Base-by-base conservation (phyloP, 2,329 filamentous ascomycete species). In the Hypoxylon sp. region DNA sequence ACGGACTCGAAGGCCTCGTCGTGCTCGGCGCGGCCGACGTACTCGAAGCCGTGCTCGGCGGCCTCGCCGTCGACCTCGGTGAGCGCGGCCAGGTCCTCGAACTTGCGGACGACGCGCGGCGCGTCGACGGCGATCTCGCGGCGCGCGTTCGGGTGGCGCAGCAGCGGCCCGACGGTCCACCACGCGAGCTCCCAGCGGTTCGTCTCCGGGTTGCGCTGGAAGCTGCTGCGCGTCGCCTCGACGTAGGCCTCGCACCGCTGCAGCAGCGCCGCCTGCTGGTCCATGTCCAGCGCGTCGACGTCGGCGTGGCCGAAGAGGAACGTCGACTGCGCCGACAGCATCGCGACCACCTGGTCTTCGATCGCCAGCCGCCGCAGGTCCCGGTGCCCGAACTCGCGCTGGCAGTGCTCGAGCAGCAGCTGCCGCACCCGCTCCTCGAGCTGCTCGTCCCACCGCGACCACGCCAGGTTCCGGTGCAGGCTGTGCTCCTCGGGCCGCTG, bases 401-500 rank as follows among this genome's bases (percentile, higher is more conserved):
- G 1, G 26, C 55, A 55, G 17, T 31, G 31, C 2, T 33, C 2
- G 18, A 13, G 17, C 37, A 62, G 13, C 23, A 20, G 21, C 2
- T 33, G 20, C 5, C 29, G 1, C 7, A 52, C 13, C 4, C n/a
- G 1, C 7, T 38, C 41, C 4, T 47, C 20, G 21, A 35, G 10
- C 7, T n/a, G n/a, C n/a, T 31, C 9, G 13, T 58, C 43, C 47
- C 47, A 59, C 10, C 27, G 40, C 23, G 48, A 26, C 50, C 50
- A 59, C n/a, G 38, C 43, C 18, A 62, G 8, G n/a, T 62, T 59
- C 17, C 59, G 48, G n/a, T 58, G 21, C 8, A 48, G 13, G 5
- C 29, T 41, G 33, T 55, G n/a, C 9, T 18, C 15, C 8, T 62
- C 58, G 17, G 55, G 47, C 3, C 47, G 55, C 27, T 29, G 13